Evolutionary conservation across 805 yeast species (phyloP).

Genomic region (Wickerhamiella australiensis): DNA sequence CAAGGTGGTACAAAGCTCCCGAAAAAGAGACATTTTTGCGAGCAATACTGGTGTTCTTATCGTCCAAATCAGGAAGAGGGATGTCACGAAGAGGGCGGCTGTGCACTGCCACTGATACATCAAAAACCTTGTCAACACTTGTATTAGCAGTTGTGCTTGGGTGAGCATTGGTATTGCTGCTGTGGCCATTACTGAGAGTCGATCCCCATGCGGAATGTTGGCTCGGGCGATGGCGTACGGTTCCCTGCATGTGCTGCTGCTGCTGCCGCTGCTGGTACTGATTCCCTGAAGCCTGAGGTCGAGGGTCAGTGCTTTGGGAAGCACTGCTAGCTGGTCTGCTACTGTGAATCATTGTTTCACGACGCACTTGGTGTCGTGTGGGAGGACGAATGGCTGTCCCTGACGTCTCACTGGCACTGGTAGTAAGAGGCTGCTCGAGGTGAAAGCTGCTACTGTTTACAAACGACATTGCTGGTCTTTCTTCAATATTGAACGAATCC

Average conservation of each 20-base stretch:
- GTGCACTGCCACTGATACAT: neutral
- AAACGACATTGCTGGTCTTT: conserved; percentile 9
- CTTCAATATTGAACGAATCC: neutral
- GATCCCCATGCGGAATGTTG: neutral
- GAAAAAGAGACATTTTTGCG: conserved; percentile 14
- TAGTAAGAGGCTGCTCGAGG: conserved; percentile 1
- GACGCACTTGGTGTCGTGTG: neutral
- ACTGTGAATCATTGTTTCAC: conserved; percentile 3
- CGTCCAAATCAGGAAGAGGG: conserved; percentile 15
- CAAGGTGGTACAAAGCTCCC: conserved; percentile 8
- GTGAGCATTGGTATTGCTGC: neutral
- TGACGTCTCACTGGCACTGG: conserved; percentile 5
- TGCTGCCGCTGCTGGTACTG: neutral
- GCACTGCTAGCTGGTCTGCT: conserved; percentile 3
- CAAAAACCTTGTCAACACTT: conserved; percentile 8
- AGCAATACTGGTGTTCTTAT: conserved; percentile 13
- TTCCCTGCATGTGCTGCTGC: neutral
- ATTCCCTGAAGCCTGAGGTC: neutral
- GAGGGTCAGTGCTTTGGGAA: conserved; percentile 1
- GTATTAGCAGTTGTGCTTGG: neutral
- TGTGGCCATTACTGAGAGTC: neutral
- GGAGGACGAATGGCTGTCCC: conserved; percentile 6
- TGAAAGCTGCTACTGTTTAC: neutral
- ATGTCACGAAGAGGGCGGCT: conserved; percentile 6
- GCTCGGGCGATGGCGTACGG: neutral